These are phyloP conservation scores for Synchytrium microbalum DNA, from an alignment of 371 early-diverging fungal genomes.

Conservation along the genomic window DNA sequence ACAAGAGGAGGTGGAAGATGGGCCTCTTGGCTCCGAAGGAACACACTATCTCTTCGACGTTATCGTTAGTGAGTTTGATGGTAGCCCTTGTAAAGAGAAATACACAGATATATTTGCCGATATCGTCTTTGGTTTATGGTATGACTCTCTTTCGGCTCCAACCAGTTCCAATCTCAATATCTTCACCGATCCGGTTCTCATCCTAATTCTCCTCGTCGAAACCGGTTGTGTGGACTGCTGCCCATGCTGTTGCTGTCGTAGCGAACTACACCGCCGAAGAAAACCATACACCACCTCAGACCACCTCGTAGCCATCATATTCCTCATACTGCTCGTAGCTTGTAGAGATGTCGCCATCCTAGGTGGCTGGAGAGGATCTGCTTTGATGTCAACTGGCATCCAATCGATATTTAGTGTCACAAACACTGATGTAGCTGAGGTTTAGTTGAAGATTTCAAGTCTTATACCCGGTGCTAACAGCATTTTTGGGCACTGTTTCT, in stretches of 20 bases:
- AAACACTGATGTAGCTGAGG: not conserved
- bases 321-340: not conserved
- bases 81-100: too few species aligned
- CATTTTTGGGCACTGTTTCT: not conserved
- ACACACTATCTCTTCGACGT: constrained; percentile 55
- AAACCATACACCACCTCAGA: not conserved
- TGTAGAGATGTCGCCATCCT: not conserved
- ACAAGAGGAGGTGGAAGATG: constrained; percentile 93
- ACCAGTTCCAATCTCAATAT: too few species aligned
- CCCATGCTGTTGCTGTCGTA: not conserved
- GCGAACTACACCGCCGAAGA: not conserved
- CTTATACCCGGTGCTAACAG: not conserved
- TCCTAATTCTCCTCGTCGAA: not conserved
- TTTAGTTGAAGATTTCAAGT: not conserved
- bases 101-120: too few species aligned
- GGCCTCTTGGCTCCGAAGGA: constrained; percentile 62
- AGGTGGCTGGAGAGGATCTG: not conserved
- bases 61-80: constrained; percentile 47
- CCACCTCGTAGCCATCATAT: not conserved
- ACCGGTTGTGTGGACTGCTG: not conserved
- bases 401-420: not conserved
- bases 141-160: too few species aligned
- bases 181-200: too few species aligned
- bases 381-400: not conserved
- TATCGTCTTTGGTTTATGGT: too few species aligned